Percentiles rank a stretch among this genome's conserved stretches.
phyloP scores from a whole-genome alignment of 257 asterid genomes.

The Solanum gandarillasii region DNA sequence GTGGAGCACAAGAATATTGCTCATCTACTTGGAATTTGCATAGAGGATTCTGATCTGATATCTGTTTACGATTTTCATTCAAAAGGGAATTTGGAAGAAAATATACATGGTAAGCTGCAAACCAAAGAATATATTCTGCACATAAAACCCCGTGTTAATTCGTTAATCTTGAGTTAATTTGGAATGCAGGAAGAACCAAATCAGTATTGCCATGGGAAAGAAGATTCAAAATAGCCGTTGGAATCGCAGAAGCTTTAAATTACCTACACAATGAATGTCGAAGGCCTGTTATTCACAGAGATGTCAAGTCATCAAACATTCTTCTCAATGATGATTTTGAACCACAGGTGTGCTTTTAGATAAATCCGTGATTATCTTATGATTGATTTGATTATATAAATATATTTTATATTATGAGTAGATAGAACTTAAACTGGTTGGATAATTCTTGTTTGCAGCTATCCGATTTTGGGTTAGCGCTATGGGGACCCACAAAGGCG shows the following conservation, averaged over 20 bases:
- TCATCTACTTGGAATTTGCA: conserved; percentile 65
- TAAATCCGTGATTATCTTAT: not conserved
- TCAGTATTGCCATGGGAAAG: conserved; percentile 56
- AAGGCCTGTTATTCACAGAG: conserved; percentile 75
- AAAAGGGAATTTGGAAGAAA: conserved; percentile 74
- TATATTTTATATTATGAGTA: not conserved
- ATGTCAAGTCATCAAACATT: conserved; percentile 80
- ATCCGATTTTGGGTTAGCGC: conserved; percentile 86
- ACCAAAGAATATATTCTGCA: not conserved
- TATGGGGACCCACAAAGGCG: conserved; percentile 67
- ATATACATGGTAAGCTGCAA: conserved; percentile 47
- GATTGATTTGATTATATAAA: not conserved
- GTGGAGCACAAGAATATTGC: conserved; percentile 55
- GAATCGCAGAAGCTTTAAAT: conserved; percentile 76
- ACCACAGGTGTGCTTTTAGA: conserved; percentile 48
- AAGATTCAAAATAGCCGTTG: conserved; percentile 64
- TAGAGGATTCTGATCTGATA: conserved; percentile 41
- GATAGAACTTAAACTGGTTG: not conserved
- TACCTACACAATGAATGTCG: conserved; percentile 59
- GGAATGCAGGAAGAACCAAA: conserved; percentile 26
- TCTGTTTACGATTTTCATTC: conserved; percentile 61
- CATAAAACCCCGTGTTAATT: not conserved
- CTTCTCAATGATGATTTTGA: conserved; percentile 55
- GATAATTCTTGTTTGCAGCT: conserved; percentile 27
- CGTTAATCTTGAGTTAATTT: conserved; percentile 10